A percentile compares a stretch with the other conserved stretches of the same genome.
Conservation (phyloP, 306 rosid species). For the Argentina anserina region DNA sequence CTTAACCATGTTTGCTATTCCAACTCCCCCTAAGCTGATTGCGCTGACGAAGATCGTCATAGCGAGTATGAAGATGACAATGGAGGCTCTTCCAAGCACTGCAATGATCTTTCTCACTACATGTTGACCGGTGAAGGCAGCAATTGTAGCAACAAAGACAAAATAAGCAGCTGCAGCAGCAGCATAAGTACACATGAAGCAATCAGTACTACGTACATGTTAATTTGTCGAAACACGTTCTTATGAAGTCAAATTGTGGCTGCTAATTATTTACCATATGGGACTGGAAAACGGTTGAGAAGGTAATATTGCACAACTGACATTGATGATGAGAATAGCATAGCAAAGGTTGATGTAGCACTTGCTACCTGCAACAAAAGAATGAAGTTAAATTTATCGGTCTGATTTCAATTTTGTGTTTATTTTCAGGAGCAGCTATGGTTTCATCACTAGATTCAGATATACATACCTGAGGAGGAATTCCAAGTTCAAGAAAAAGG, state of each 20-base stretch:
- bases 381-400: neutral
- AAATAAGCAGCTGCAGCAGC: constrained; percentile 60
- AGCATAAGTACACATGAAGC: constrained; percentile 15
- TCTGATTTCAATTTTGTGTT: neutral
- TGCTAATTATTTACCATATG: constrained; percentile 46
- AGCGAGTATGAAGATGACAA: constrained; percentile 72
- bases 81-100: constrained; percentile 67
- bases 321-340: constrained; percentile 76
- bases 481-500: constrained; percentile 73
- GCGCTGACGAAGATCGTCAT: constrained; percentile 72
- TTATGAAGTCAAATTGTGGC: neutral
- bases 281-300: constrained; percentile 71
- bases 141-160: constrained; percentile 55
- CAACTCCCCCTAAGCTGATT: constrained; percentile 81
- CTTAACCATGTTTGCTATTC: constrained; percentile 64
- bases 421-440: neutral
- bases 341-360: constrained; percentile 75
- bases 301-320: constrained; percentile 70
- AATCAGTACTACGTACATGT: neutral
- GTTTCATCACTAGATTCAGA: neutral
- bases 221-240: neutral
- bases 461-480: constrained; percentile 69
- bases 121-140: constrained; percentile 75
- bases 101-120: constrained; percentile 65
- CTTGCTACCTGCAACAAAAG: constrained; percentile 62